phyloP scores from a whole-genome alignment of 108 stramenopile genomes.

The Aurantiochytrium sp. region DNA sequence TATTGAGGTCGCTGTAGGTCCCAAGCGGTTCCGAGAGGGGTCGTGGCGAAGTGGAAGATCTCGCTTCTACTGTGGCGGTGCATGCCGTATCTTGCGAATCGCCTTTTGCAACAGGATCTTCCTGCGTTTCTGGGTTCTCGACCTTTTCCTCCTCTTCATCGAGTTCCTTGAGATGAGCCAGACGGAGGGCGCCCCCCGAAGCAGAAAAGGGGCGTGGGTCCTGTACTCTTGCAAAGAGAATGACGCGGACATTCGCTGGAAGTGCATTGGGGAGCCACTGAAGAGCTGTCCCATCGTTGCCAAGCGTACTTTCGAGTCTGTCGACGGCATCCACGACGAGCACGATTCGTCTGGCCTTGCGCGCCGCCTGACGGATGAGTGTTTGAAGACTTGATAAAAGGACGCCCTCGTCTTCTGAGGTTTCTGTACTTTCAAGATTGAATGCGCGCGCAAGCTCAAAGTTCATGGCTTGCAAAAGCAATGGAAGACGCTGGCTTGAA shows the following conservation, averaged over 20 bases:
- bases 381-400: not conserved
- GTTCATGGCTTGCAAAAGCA: not conserved
- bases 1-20: no score
- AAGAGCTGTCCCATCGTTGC: not conserved
- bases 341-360: not conserved
- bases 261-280: not conserved
- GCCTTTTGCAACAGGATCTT: no score
- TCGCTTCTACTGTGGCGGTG: no score
- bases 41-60: no score
- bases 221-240: not conserved
- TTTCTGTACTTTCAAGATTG: not conserved
- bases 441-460: not conserved
- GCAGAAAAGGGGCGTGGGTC: not conserved
- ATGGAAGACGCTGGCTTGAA: not conserved
- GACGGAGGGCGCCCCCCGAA: no score
- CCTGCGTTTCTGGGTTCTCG: not conserved
- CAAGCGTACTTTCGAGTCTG: not conserved
- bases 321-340: not conserved
- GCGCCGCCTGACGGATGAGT: not conserved
- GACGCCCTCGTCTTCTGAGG: not conserved
- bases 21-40: no score
- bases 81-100: no score
- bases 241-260: not conserved
- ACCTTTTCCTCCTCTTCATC: not conserved
- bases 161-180: no score